Evolutionary conservation across 805 yeast species (phyloP), one percentile per base, ranked within the genome.

Genomic region (Barnettozyma sp.): DNA sequence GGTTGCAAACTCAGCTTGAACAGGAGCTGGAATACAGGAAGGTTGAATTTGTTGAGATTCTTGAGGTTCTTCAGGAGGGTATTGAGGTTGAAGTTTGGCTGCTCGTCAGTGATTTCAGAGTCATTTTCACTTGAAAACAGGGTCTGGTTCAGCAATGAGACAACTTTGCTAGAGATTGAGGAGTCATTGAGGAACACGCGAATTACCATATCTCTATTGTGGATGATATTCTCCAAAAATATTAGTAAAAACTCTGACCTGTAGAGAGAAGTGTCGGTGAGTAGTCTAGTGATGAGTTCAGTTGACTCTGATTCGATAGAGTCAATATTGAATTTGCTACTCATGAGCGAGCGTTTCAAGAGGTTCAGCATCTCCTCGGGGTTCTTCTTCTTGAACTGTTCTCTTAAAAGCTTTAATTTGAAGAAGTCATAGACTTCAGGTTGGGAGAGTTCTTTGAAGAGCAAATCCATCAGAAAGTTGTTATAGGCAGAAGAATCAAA

Each of bases 21-120:
- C 3, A 66, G 36, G 26, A 66, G 44, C 40, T 70, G 75, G 23
- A 62, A 52, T 2, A 69, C 42, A 2, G 70, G 66, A 16, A 70
- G 45, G 38, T 65, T 67, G 45, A 65, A 66, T 33, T 63, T 64
- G 35, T 62, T 52, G 15, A 66, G 37, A 4, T 45, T 42, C 10
- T 43, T 38, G 2, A 65, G 40, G 5, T 59, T 36, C 7, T 42
- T 40, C 20, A 32, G 35, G 9, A 55, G 18, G 13, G 42, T 41
- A 12, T 21, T 27, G 12, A 27, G 14, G 16, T 22, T 31, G 13
- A 7, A 9, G 18, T 13, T 35, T 14, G 22, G 9, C n/a, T 16
- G 7, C 22, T 38, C 36, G 10, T 30, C 30, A 14, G n/a, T n/a
- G n/a, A 15, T 20, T 21, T 30, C 23, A 7, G 19, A 5, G 20